phyloP scores from a whole-genome alignment of 352 stramenopile species.

The Globisporangium acanthophoron region DNA sequence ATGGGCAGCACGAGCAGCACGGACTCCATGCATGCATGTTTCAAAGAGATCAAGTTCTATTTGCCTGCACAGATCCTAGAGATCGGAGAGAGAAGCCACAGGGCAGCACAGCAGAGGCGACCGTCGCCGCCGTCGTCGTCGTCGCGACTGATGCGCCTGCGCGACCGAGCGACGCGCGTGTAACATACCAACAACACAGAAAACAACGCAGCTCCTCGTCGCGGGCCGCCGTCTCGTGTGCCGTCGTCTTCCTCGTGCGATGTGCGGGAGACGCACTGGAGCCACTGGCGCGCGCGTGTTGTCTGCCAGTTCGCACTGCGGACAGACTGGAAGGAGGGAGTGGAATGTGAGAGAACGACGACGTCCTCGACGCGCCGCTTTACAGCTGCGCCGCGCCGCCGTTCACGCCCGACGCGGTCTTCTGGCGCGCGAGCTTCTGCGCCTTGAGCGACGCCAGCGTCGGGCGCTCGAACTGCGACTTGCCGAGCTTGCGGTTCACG shows the following conservation, averaged over 20 bases:
- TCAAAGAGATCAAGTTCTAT: too few species aligned
- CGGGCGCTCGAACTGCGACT: constrained; percentile 82
- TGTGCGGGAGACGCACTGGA: not conserved
- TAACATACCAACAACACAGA: constrained; percentile 5
- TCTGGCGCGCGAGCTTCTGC: constrained; percentile 73
- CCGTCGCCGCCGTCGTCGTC: not conserved
- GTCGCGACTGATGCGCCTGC: not conserved
- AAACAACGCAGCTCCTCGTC: not conserved
- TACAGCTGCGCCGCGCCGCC: constrained; percentile 12
- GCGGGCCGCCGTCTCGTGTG: not conserved
- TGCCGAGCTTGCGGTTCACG: constrained; percentile 83
- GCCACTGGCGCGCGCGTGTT: too few species aligned
- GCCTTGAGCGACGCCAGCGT: constrained; percentile 84
- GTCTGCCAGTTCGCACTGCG: too few species aligned
- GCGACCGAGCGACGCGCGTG: not conserved
- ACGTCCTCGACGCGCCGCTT: not conserved
- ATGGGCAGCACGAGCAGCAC: too few species aligned
- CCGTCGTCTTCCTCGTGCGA: not conserved
- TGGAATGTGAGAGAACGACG: not conserved
- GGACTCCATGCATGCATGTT: too few species aligned
- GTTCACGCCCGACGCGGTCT: constrained; percentile 21
- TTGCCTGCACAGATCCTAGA: too few species aligned
- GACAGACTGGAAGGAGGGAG: not conserved
- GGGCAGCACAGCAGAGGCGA: not conserved
- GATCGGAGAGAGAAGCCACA: not conserved